Base-by-base conservation (phyloP, 2,329 filamentous ascomycete species). In the Apiospora phragmitis region DNA sequence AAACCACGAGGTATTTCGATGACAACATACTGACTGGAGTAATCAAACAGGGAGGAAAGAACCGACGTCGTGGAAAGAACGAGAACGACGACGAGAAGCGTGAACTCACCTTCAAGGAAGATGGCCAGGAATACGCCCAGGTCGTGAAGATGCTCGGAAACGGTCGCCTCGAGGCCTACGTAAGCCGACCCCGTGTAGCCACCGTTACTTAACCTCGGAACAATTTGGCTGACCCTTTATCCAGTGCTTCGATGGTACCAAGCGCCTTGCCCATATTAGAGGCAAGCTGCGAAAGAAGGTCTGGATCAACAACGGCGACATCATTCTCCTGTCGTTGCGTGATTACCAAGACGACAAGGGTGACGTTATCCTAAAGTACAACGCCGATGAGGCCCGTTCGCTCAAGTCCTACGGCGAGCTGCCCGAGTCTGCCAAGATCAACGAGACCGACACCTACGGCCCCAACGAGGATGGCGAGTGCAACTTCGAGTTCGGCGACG, bases 201-300 rank as follows among this genome's bases (percentile, higher is more conserved):
- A 83, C 73, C n/a, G 0, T 14, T 49, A 9, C 1, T n/a, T 59
- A 11, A 11, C 12, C 12, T 1, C 42, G 24, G 42, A 35, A 32
- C n/a, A 9, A 47, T 12, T 26, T 24, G 29, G 16, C 24, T 32
- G 9, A 67, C 55, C 29, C 9, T 9, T 9, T 62, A 38, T n/a
- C 26, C n/a, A 43, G 65, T 67, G 67, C 35, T 68, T 68, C 45
- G 67, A 68, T 26, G 47, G 47, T 49, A 49, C 47, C 47, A 49
- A 51, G 45, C 43, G 67, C 49, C 73, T 94, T 32, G 91, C 92
- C 74, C 92, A 95, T 82, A 94, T 94, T 79, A 94, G 95, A 75
- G 95, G 95, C 85, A 98, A 99, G 86, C 93, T 99, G 79, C 92
- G 96, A 80, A 99, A 99, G 90, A 99, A 99, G 90, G 96, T 98